Evolutionary conservation across 2,329 filamentous ascomycete genomes (phyloP).

Genomic region (Venturia pyrina): DNA sequence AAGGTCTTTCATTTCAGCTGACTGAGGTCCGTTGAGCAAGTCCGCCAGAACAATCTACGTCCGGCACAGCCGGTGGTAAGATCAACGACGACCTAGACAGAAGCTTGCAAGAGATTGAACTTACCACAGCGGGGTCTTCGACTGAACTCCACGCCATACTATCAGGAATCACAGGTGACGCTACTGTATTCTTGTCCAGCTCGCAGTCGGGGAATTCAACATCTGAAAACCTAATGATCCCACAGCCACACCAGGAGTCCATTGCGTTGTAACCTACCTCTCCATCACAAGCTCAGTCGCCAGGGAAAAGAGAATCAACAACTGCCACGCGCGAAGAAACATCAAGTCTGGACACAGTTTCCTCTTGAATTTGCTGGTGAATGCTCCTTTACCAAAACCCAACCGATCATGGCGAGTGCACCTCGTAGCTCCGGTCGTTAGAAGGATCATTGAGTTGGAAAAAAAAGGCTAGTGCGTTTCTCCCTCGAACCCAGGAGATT

Average conservation of each 20-base stretch:
- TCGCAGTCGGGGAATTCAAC: background rate
- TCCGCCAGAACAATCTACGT: background rate
- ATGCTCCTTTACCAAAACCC: background rate
- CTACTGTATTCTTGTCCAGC: too few relatives aligned
- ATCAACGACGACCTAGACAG: background rate
- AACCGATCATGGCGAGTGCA: background rate
- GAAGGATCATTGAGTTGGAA: too few relatives aligned
- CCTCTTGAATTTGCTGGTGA: background rate
- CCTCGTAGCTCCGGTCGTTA: too few relatives aligned
- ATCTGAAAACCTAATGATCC: background rate
- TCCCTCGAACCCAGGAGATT: background rate
- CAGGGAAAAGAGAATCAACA: background rate
- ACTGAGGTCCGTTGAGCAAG: background rate
- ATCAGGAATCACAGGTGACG: too few relatives aligned
- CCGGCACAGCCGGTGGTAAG: too few relatives aligned
- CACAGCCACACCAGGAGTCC: background rate
- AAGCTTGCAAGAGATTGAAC: background rate
- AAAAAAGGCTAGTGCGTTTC: too few relatives aligned
- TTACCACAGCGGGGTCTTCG: background rate
- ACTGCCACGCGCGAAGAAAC: background rate
- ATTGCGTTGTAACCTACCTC: background rate
- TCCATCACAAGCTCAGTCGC: background rate
- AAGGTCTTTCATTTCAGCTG: background rate
- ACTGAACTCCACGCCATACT: too few relatives aligned
- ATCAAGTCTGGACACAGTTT: background rate